These are phyloP conservation scores for Oropetium thomaeum DNA, from an alignment of 176 grass and related monocot genomes.

Conservation along the genomic window DNA sequence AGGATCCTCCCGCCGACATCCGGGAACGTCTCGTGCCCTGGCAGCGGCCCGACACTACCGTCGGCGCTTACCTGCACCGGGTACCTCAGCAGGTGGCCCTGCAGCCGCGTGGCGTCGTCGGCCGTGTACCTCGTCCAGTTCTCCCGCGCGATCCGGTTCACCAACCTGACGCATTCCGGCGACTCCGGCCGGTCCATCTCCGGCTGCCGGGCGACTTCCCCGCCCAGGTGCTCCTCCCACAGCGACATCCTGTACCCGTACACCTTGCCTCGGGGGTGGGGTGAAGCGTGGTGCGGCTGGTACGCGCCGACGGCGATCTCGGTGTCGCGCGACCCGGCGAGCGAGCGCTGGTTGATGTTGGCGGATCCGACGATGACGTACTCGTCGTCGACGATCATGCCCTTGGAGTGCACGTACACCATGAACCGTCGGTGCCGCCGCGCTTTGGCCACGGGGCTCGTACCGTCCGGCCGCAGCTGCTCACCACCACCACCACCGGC, in stretches of 20 bases:
- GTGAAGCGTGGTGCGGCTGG: constrained; percentile 57
- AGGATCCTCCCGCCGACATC: constrained; percentile 58
- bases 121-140: constrained; percentile 48
- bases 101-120: background rate
- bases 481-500: background rate
- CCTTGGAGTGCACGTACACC: constrained; percentile 92
- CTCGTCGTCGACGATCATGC: constrained; percentile 93
- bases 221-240: constrained; percentile 72
- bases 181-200: constrained; percentile 36
- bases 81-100: constrained; percentile 62
- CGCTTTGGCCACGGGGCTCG: constrained; percentile 12
- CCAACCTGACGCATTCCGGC: constrained; percentile 27
- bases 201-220: background rate
- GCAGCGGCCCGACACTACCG: too few relatives aligned
- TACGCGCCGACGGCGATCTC: constrained; percentile 84
- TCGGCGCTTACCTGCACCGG: too few relatives aligned
- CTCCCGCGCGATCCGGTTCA: constrained; percentile 29
- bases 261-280: constrained; percentile 45
- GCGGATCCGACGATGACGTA: constrained; percentile 88
- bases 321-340: constrained; percentile 74
- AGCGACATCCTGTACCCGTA: constrained; percentile 54
- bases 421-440: constrained; percentile 64
- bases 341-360: constrained; percentile 91
- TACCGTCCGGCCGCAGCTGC: background rate
- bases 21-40: too few relatives aligned